Base-by-base conservation (phyloP, 75 land plant species). In the Pinus taeda region DNA sequence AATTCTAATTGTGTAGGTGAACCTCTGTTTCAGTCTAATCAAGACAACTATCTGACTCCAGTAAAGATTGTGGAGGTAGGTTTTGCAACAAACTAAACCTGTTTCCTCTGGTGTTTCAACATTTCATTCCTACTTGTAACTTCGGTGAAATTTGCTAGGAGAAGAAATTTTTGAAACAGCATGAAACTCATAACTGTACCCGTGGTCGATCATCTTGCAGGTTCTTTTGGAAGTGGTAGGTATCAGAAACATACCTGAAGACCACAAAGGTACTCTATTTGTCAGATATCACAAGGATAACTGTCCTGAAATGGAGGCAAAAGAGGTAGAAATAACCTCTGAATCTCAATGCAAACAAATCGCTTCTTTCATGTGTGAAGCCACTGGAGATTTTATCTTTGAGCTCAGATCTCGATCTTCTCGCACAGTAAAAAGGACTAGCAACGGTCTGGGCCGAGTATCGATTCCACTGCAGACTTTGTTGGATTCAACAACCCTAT, bases 291-390 rank as follows among this genome's bases (percentile, higher is more conserved):
- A 79, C 53, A 88, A 86, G 58, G 58, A 73, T 57, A 29, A 57
- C 18, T 8, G 59, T 26, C 58, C 15, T 17, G 57, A 13, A 62
- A 72, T 65, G 71, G 75, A 15, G 76, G 78, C 71, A 69, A 74
- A 49, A 80, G 70, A 55, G 58, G 42, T 86, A 15, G 75, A 64
- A 53, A 91, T 88, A 45, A 78, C 73, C 14, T 88, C 93, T n/a
- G 74, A 73, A 74, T 59, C 86, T 18, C 73, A 78, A 60, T 66
- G 76, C 45, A 91, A 88, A 73, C 79, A 86, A 57, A 77, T 77
- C 26, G 81, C 82, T 76, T 29, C 74, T 24, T 91, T 91, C 71
- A 81, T 82, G 45, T 91, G 93, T 84, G 88, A 91, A 74, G 83
- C 90, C 33, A 74, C 57, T 55, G 90, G 90, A 56, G 80, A 84